Conservation (phyloP, 2,329 filamentous ascomycete genomes). For the Botrytis fabae region DNA sequence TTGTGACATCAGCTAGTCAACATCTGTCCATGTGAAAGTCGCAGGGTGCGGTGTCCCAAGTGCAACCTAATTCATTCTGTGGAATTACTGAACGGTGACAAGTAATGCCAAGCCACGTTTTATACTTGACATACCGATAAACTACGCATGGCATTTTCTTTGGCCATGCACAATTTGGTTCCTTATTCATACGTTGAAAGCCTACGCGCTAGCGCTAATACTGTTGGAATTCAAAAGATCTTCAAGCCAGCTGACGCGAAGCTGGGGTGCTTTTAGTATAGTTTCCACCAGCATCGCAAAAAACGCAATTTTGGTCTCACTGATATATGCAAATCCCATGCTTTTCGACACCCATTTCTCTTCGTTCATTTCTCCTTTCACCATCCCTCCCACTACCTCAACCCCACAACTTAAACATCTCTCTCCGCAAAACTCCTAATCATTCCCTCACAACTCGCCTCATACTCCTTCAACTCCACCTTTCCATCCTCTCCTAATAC, state of each 20-base stretch:
- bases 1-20: not conserved
- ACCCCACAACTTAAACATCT: constrained; percentile 27
- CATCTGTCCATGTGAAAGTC: not conserved
- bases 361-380: not conserved
- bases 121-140: too few species aligned
- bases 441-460: constrained; percentile 76
- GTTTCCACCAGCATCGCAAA: not conserved
- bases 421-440: constrained; percentile 78
- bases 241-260: not conserved
- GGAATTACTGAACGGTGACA: not conserved
- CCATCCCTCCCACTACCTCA: not conserved
- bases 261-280: not conserved
- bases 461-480: constrained; percentile 82
- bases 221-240: not conserved
- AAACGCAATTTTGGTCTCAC: not conserved
- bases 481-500: constrained; percentile 67
- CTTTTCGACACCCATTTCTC: not conserved
- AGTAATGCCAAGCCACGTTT: not conserved
- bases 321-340: not conserved
- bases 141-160: not conserved
- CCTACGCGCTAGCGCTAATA: not conserved
- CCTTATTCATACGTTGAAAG: not conserved
- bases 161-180: not conserved
- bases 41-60: too few species aligned
- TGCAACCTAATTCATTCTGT: not conserved